Conservation (phyloP, 2,329 filamentous ascomycete species). For the Epichloe hybrida region DNA sequence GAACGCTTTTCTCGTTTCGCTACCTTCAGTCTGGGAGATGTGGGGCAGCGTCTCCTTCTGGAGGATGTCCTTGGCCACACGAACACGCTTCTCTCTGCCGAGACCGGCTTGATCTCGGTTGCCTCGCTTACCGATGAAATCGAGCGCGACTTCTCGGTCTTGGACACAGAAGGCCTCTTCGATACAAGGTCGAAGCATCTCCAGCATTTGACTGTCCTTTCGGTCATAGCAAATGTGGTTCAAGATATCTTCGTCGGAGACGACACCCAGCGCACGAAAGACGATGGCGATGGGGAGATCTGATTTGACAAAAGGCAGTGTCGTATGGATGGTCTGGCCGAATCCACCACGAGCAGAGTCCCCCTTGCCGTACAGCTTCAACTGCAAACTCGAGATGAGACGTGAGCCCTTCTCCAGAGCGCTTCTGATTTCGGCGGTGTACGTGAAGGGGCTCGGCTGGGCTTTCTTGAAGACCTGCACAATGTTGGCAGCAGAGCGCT, state of each 20-base stretch:
- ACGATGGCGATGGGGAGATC: slow-evolving; percentile 92
- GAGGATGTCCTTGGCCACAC: slow-evolving; percentile 85
- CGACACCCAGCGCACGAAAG: slow-evolving; percentile 87
- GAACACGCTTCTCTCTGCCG: slow-evolving; percentile 74
- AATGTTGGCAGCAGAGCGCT: slow-evolving; percentile 94
- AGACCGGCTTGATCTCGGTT: slow-evolving; percentile 46
- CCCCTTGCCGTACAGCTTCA: slow-evolving; percentile 82
- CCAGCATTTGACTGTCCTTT: slow-evolving; percentile 90
- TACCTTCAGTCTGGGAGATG: slow-evolving; percentile 88
- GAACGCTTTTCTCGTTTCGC: slow-evolving; percentile 91
- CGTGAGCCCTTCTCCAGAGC: slow-evolving; percentile 92
- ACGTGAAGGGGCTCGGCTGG: slow-evolving; percentile 78
- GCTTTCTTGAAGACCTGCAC: slow-evolving; percentile 99
- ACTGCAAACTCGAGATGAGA: slow-evolving; percentile 80
- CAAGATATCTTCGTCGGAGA: slow-evolving; percentile 94
- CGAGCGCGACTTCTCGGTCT: slow-evolving; percentile 83
- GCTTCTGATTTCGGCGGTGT: slow-evolving; percentile 90
- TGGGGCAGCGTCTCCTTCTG: slow-evolving; percentile 95
- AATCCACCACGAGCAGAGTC: slow-evolving; percentile 64
- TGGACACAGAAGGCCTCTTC: slow-evolving; percentile 96
- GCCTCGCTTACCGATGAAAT: slow-evolving; percentile 90
- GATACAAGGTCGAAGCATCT: slow-evolving; percentile 93
- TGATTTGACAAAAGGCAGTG: slow-evolving; percentile 83
- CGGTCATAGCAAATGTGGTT: slow-evolving; percentile 96
- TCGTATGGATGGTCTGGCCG: slow-evolving; percentile 79